These are phyloP conservation scores for Xylaria intraflava DNA, from an alignment of 495 filamentous ascomycete genomes.

Conservation along the genomic window DNA sequence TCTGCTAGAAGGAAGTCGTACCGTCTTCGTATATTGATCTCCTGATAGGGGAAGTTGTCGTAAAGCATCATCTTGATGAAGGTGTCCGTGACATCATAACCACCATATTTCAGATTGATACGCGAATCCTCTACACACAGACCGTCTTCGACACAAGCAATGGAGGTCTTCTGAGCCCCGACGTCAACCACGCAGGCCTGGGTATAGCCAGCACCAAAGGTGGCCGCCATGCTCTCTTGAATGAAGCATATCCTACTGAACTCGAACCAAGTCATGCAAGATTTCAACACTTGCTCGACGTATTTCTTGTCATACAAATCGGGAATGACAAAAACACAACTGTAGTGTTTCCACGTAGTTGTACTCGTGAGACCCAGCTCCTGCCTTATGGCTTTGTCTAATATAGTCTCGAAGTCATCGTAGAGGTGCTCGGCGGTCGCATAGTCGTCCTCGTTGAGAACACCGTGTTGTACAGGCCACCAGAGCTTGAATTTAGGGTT, in stretches of 20 bases:
- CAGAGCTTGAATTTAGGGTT: slow-evolving; percentile 81
- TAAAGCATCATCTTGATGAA: slow-evolving; percentile 97
- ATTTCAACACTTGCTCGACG: slow-evolving; percentile 73
- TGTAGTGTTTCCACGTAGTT: slow-evolving; percentile 81
- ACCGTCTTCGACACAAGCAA: slow-evolving; percentile 95
- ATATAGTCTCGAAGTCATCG: slow-evolving; percentile 75
- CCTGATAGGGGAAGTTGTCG: slow-evolving; percentile 86
- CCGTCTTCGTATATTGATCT: slow-evolving; percentile 82
- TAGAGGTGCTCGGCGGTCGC: slow-evolving; percentile 64
- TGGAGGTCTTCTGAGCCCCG: slow-evolving; percentile 95
- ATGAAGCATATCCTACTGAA: slow-evolving; percentile 87
- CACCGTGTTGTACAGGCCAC: slow-evolving; percentile 84
- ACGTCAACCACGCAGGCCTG: slow-evolving; percentile 93
- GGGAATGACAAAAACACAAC: slow-evolving; percentile 89
- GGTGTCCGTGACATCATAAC: slow-evolving; percentile 84
- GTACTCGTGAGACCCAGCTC: slow-evolving; percentile 73
- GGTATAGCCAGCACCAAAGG: slow-evolving; percentile 92
- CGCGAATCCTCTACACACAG: slow-evolving; percentile 86
- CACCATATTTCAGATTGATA: slow-evolving; percentile 90
- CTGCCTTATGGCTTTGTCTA: slow-evolving; percentile 76
- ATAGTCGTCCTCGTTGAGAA: slow-evolving; percentile 88
- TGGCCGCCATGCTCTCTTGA: slow-evolving; percentile 89
- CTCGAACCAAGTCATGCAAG: slow-evolving; percentile 79
- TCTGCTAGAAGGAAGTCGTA: slow-evolving; percentile 93
- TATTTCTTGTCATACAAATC: slow-evolving; percentile 94